A percentile compares a stretch with the other conserved stretches of the same genome.
phyloP scores from a whole-genome alignment of 768 basidiomycete genomes.

The Hortiboletus campestris region DNA sequence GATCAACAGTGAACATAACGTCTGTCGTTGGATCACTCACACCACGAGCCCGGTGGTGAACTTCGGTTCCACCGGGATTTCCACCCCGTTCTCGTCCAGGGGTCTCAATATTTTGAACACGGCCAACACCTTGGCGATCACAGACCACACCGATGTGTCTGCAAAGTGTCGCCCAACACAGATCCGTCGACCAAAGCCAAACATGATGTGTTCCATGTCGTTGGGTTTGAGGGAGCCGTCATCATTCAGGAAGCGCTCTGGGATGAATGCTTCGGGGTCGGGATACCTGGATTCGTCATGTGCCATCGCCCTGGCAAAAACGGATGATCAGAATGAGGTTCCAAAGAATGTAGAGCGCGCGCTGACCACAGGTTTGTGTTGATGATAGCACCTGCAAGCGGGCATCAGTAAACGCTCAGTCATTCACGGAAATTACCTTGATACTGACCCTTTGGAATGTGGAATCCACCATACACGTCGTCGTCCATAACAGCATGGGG shows the following conservation, averaged over 20 bases:
- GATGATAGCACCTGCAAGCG: neutral
- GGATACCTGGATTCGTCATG: constrained; percentile 31
- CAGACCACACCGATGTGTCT: constrained; percentile 13
- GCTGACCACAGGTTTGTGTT: neutral
- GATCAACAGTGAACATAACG: neutral
- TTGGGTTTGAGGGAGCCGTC: constrained; percentile 16
- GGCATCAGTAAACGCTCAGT: neutral
- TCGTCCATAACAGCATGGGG: constrained; percentile 35
- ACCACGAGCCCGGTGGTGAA: constrained; percentile 4
- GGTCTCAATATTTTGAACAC: neutral
- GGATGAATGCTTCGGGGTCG: constrained; percentile 34
- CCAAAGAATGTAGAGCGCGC: too few relatives aligned
- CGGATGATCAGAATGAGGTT: neutral
- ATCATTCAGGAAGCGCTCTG: constrained; percentile 38
- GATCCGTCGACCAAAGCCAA: constrained; percentile 26
- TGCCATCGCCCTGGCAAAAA: constrained; percentile 8
- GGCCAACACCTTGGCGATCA: constrained; percentile 9
- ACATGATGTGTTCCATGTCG: constrained; percentile 2
- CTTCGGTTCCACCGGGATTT: constrained; percentile 13
- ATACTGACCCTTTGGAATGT: too few relatives aligned
- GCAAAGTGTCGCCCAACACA: constrained; percentile 21
- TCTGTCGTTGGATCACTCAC: neutral
- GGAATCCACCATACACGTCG: constrained; percentile 31
- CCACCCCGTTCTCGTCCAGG: neutral
- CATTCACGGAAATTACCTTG: neutral